Evolutionary conservation across 1,284 basidiomycete species (phyloP).

Genomic region (Rhodotorula sp.): DNA sequence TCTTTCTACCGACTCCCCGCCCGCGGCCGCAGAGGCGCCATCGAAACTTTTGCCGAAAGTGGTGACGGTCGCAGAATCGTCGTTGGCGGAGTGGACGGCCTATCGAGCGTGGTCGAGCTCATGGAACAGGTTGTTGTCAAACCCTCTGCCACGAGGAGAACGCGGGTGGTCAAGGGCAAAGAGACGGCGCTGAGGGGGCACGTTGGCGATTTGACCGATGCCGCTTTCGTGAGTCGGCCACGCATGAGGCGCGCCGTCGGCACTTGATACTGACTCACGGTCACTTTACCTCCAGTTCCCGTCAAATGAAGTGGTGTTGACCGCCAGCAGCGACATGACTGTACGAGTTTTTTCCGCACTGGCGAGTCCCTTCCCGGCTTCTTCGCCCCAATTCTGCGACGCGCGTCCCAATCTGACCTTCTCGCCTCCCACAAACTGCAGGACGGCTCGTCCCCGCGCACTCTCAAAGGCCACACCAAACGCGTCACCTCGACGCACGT

Average conservation of each 20-base stretch:
- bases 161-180: conserved; percentile 2
- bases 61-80: conserved; percentile 45
- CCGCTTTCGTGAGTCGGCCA: conserved; percentile 43
- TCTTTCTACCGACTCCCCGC: neutral
- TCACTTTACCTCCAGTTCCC: too few species aligned
- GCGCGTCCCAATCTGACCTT: conserved; percentile 52
- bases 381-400: conserved; percentile 53
- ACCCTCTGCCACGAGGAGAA: conserved; percentile 14
- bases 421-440: conserved; percentile 51
- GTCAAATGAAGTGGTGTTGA: conserved; percentile 50
- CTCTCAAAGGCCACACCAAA: conserved; percentile 49
- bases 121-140: conserved; percentile 16
- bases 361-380: conserved; percentile 34
- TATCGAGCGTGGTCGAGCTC: conserved; percentile 46
- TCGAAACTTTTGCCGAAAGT: conserved; percentile 49
- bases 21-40: conserved; percentile 12
- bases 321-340: conserved; percentile 51
- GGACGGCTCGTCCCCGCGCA: conserved; percentile 55
- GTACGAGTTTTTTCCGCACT: conserved; percentile 50
- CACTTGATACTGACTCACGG: too few species aligned
- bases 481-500: conserved; percentile 44
- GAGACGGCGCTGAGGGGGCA: conserved; percentile 50
- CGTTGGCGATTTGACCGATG: conserved; percentile 51
- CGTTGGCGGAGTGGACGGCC: conserved; percentile 51
- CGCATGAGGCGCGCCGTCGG: conserved; percentile 43